Base-by-base conservation (phyloP, 2,329 filamentous ascomycete species). In the Penicillium sp. region DNA sequence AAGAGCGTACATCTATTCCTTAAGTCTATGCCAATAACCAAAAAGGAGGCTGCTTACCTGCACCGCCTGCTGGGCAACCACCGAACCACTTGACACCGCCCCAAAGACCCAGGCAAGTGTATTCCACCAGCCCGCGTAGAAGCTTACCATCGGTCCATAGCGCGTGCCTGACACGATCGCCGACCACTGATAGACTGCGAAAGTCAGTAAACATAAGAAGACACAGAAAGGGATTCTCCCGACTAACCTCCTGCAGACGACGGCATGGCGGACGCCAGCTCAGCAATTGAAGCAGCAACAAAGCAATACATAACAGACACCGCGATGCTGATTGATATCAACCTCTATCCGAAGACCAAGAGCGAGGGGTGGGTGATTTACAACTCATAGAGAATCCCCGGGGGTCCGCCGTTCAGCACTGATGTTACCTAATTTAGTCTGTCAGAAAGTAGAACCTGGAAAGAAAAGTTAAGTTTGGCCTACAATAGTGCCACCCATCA, bases 131-230 rank as follows among this genome's bases (percentile, higher is more conserved):
- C 77, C 77, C 0, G 76, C 77, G 23, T 71, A 63, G 60, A 77
- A 79, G 24, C 47, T 35, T 28, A 35, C 30, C n/a, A 35, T 35
- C 24, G 26, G 47, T 28, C 47, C 47, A 21, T 48, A 62, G 26
- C 65, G 67, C 0, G 77, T 77, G 12, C 40, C 40, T 2, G 77
- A 75, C n/a, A 80, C 71, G 0, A 74, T 75, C 5, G 76, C 77
- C 21, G 78, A 76, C 78, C 78, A 80, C 61, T 79, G 77, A 56
- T 80, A 80, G 75, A 78, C 77, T 40, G 9, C 23, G n/a, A 23
- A 43, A 11, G 33, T 38, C 14, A 38, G 33, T 14, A 14, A 12
- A 43, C 2, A 23, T 21, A 9, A 43, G 40, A 20, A 5, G 40
- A 11, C 4, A 3, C n/a, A 43, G 40, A 21, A 12, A 43, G 40